Percentiles rank a stretch among this genome's conserved stretches.
Conservation (phyloP, 495 filamentous ascomycete genomes). For the Neurospora sp. region DNA sequence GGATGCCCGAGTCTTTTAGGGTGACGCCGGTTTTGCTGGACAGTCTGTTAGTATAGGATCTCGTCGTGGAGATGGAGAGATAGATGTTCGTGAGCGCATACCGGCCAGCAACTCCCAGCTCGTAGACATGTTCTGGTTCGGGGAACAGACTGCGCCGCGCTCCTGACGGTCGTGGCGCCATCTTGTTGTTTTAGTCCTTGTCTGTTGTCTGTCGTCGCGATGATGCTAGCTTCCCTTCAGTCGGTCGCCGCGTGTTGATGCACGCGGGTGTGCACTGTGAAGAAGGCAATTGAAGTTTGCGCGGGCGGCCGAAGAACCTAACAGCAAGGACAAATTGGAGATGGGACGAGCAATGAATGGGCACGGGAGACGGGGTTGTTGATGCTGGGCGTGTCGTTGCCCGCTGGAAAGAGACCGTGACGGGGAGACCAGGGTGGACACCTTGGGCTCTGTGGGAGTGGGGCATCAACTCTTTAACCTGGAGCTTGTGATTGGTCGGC, state of each 20-base stretch:
- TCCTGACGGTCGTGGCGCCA: slow-evolving; percentile 25
- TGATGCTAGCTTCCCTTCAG: neutral
- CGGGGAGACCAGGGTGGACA: neutral
- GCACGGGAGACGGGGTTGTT: neutral
- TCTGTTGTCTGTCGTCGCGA: neutral
- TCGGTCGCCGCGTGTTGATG: neutral
- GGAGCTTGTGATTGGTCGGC: slow-evolving; percentile 6
- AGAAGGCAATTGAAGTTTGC: neutral
- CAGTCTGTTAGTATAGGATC: neutral
- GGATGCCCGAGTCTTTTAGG: slow-evolving; percentile 64
- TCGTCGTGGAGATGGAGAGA: neutral
- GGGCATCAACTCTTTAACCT: neutral
- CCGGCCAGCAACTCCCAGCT: slow-evolving; percentile 41
- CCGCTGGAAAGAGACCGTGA: neutral
- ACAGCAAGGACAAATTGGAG: neutral
- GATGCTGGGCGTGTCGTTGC: neutral
- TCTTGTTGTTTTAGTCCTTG: slow-evolving; percentile 5
- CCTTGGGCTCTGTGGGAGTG: neutral
- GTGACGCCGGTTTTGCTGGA: slow-evolving; percentile 71
- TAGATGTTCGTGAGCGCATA: slow-evolving; percentile 14
- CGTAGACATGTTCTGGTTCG: slow-evolving; percentile 35
- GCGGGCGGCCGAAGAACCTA: neutral
- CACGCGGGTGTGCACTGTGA: neutral
- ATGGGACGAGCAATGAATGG: neutral
- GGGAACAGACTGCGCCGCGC: slow-evolving; percentile 26